Percentiles rank a stretch among this genome's conserved stretches.
These are phyloP conservation scores for Grosmannia serpens DNA, from an alignment of 2,329 filamentous ascomycete species.

Conservation along the genomic window DNA sequence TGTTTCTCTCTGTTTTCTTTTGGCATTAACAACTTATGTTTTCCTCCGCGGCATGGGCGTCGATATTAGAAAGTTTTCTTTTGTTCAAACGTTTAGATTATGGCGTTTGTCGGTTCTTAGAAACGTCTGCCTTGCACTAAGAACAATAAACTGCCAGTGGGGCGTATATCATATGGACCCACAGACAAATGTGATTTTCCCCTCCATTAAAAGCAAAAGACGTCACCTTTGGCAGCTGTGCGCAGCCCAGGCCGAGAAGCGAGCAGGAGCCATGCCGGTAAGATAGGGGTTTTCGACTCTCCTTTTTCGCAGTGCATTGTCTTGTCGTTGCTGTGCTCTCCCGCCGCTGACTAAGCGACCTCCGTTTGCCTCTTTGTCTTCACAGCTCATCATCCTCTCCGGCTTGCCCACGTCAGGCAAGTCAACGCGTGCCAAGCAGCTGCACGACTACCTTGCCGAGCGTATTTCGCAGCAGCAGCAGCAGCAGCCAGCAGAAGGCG, in stretches of 20 bases:
- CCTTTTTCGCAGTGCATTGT: no score
- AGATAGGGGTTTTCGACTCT: not conserved
- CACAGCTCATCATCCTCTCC: slow-evolving; percentile 54
- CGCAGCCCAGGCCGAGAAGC: not conserved
- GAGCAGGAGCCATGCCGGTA: slow-evolving; percentile 10
- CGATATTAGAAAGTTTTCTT: not conserved
- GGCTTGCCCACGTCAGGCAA: slow-evolving; percentile 60
- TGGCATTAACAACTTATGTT: not conserved
- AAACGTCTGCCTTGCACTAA: not conserved
- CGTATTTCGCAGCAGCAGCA: slow-evolving; percentile 31
- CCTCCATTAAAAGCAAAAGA: not conserved
- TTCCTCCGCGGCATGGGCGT: not conserved
- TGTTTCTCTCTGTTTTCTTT: not conserved
- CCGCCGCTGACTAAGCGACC: not conserved
- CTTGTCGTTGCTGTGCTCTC: not conserved
- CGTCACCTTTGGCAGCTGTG: not conserved
- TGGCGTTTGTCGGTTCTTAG: no score
- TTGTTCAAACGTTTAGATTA: not conserved
- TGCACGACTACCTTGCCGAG: slow-evolving; percentile 50
- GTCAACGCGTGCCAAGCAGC: slow-evolving; percentile 53
- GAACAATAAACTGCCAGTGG: not conserved
- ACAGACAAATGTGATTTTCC: not conserved
- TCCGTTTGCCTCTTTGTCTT: not conserved
- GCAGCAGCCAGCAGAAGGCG: not conserved
- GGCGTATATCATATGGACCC: not conserved